Evolutionary conservation across 257 asterid genomes (phyloP), one percentile per base, ranked within the genome.

Genomic region (Misopates orontium): DNA sequence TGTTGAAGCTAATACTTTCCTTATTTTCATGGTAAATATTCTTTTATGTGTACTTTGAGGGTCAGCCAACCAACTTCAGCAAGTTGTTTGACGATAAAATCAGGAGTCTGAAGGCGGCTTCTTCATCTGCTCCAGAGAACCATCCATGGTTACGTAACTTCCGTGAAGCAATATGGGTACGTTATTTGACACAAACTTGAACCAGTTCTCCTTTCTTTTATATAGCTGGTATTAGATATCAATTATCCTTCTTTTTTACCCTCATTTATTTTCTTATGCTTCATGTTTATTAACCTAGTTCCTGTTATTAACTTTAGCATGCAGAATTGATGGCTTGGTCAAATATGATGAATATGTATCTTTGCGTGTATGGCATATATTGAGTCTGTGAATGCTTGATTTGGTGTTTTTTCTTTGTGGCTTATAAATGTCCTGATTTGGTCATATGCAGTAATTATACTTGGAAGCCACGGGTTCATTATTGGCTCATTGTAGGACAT

Each of bases 161-260:
- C 53, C 86, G 80, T 71, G 95, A 94, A 82, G 95, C 95, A 71
- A 67, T 94, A 66, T 94, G 99, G 97, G 97, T 94, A 86, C 59
- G 75, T 36, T 56, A 22, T 22, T 19, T n/a, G 9, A 49, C 42
- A 20, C 24, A 17, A 63, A 45, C 42, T 59, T 32, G 42, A 21
- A 54, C 65, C 19, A 61, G 47, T 45, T 45, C 20, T 45, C 22
- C 15, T 73, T 50, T 69, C 47, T 70, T 36, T 36, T 36, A 36
- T 36, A 36, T 36, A 36, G 42, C 42, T 36, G 42, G 42, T 8
- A 1, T 36, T 36, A 36, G 10, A 9, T 9, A 36, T 36, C 2
- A 2, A 28, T 36, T 36, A 36, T 36, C 42, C 42, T 36, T 36
- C 42, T 36, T 36, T 56, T 16, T 36, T 2, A 8, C 10, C 36